Evolutionary conservation across 768 basidiomycete genomes (phyloP), one percentile per base, ranked within the genome.

Genomic region (Amanita pseudoporphyria): DNA sequence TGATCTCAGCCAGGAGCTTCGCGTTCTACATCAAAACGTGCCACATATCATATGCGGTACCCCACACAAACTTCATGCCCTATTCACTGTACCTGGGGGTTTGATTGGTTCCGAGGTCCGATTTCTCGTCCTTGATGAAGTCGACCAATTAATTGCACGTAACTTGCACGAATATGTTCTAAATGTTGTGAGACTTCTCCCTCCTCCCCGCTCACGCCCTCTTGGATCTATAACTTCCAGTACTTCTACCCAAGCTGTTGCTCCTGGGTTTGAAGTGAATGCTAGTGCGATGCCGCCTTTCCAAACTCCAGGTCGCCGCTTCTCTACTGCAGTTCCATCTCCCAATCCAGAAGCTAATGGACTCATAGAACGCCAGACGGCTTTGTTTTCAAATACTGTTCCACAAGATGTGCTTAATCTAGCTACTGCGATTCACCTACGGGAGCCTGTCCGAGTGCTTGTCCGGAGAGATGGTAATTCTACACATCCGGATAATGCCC

Each of bases 381-480:
- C 88, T 6, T 72, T 91, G n/a, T 97, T 97, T 67, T 95, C 92
- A 32, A 98, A 98, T 64, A 99, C 96, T 2, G 94, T 96, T 14
- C 95, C 92, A 13, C 92, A 95, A 62, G 96, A 99, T 61, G 96
- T 99, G 9, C 78, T 99, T 54, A 97, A 94, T 63, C 82, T 99
- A 36, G 93, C 93, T 1, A 82, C 89, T 47, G 82, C 87, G 3
- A 92, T 99, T 51, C 88, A 96, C 60, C 78, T 99, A 9, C 82
- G 87, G 46, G 96, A 99, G 64, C 95, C 96, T 18, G 93, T 99
- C 36, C 81, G 96, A 21, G 96, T 99, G n/a, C 81, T 99, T 16
- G 96, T 99, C 19, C 80, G 96, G 46, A 77, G 95, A 14, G 88
- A 92, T 56, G 89, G 88, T 35, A 89, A 87, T 58, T 83, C 87